Percentiles rank a stretch among this genome's conserved stretches.
These are phyloP conservation scores for Acrasis kona DNA, from an alignment of 78 protist genomes.

Conservation along the genomic window DNA sequence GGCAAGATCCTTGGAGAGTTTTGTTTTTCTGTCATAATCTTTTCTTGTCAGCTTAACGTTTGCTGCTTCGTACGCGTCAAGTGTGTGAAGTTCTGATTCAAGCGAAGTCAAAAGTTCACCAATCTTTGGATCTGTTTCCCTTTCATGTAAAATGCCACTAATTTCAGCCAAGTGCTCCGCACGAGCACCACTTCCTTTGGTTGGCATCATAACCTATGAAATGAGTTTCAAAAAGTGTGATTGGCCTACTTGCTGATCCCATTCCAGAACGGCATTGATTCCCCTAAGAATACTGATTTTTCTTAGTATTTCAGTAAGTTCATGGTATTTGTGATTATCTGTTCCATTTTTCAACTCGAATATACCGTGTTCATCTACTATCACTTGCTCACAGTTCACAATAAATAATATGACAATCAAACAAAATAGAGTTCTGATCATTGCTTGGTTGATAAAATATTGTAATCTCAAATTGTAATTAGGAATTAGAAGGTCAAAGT, in stretches of 20 bases:
- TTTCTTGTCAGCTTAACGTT: background rate
- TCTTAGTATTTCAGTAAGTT: no score
- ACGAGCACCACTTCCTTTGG: background rate
- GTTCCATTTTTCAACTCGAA: background rate
- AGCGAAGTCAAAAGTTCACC: background rate
- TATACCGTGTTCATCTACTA: background rate
- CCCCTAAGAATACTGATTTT: background rate
- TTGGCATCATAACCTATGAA: constrained; percentile 2
- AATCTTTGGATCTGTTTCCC: background rate
- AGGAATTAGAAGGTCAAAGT: no score
- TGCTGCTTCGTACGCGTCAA: background rate
- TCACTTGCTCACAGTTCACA: background rate
- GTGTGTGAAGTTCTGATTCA: background rate
- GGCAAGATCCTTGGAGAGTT: background rate
- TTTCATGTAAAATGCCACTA: background rate
- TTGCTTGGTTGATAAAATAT: background rate
- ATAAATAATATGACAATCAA: background rate
- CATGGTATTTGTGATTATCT: background rate
- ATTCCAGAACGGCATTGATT: background rate
- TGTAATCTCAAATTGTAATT: constrained; percentile 2
- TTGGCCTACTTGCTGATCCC: constrained; percentile 1
- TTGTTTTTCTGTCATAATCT: background rate
- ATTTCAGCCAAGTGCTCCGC: background rate
- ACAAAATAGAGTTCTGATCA: background rate
- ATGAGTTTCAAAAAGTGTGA: no score